These are phyloP conservation scores for Globisporangium solare DNA, from an alignment of 352 stramenopile genomes.

Conservation along the genomic window DNA sequence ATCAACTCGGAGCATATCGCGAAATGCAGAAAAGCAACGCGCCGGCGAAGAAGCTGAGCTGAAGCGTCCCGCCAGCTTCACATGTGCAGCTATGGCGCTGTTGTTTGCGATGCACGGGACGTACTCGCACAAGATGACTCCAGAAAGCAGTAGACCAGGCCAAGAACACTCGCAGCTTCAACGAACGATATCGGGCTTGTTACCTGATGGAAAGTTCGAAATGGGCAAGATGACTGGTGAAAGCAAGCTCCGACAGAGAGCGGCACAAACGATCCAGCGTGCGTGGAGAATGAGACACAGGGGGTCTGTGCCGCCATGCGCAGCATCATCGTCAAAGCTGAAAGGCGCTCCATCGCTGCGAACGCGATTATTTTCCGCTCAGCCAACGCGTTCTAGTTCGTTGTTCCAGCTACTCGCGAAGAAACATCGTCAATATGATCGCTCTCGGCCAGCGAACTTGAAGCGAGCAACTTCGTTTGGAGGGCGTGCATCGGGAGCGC, in stretches of 20 bases:
- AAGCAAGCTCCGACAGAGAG: neutral
- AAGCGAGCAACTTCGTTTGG: too few relatives aligned
- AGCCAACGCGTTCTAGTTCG: neutral
- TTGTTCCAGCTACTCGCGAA: constrained; percentile 10
- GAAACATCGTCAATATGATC: neutral
- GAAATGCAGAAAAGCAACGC: neutral
- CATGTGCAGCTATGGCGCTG: constrained; percentile 36
- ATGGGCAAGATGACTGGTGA: neutral
- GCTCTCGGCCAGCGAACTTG: too few relatives aligned
- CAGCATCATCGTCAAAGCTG: neutral
- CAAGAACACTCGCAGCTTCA: neutral
- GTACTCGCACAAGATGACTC: constrained; percentile 14
- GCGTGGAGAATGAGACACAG: constrained; percentile 19
- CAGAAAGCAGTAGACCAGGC: neutral
- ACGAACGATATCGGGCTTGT: constrained; percentile 1
- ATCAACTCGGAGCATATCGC: neutral
- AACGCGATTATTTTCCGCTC: too few relatives aligned
- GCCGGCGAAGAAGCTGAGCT: neutral
- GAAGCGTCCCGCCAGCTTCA: constrained; percentile 23
- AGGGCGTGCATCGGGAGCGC: too few relatives aligned
- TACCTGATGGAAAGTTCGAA: neutral
- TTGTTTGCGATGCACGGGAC: constrained; percentile 19
- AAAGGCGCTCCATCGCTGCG: neutral
- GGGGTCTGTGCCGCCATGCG: neutral
- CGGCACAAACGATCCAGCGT: constrained; percentile 25